Base-by-base conservation (phyloP, 1,284 basidiomycete genomes). In the Malassezia arunalokei region DNA sequence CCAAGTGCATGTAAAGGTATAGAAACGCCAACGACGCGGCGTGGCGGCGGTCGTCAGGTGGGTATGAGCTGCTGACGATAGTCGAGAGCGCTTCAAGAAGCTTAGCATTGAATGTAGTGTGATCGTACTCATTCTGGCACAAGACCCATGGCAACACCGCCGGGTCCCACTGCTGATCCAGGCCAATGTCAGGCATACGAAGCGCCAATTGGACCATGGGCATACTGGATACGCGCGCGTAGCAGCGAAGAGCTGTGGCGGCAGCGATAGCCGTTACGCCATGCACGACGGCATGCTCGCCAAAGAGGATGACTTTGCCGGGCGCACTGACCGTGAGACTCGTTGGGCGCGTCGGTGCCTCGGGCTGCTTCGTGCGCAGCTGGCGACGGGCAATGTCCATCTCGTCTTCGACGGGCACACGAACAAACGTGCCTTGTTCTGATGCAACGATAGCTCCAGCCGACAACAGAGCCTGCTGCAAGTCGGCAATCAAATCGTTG, bases 221-320 rank as follows among this genome's bases (percentile, higher is more conserved):
- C 50, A 85, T 82, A 11, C 86, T 83, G 8, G 83, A 81, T 38
- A 85, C 79, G 48, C 88, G 80, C 8, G 85, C 87, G 75, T 90
- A 99, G 75, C 92, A 98, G 46, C 94, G 85, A 54, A 98, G 82
- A 73, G 92, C 88, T 30, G 98, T 86, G 8, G 89, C 84, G 24
- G 89, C 91, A 8, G 92, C 94, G 45, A 99, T 82, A 5, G 94
- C 94, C 54, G 90, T 94, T 49, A 91, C 86, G 50, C 94, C 94
- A 73, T 98, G 86, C 20, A 99, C 94, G 48, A 99, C 94, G 14
- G 94, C 94, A 75, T 99, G 94, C 76, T 99, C 94, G 48, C 94
- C 94, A 64, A 98, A 98, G 53, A 99, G 75, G 63, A 99, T 98
- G 58, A 98, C 87, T 75, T 99, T 99, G 40, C 94, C 94, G 6